phyloP scores from a whole-genome alignment of 2,329 filamentous ascomycete species.

The Trichoderma arundinaceum region DNA sequence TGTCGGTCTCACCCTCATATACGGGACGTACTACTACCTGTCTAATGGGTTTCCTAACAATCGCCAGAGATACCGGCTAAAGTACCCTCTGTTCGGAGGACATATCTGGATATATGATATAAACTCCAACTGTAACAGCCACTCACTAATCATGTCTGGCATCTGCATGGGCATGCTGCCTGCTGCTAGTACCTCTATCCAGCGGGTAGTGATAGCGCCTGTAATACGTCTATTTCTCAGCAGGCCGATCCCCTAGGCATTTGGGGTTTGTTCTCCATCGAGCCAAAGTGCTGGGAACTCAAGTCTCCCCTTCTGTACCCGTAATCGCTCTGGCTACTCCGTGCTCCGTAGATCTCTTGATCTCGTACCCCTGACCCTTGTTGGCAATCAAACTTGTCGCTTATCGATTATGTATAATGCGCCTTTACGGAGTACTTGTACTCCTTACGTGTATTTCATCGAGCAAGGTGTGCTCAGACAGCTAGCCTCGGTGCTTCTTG shows the following conservation, averaged over 20 bases:
- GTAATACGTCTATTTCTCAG: background rate
- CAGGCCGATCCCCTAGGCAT: background rate
- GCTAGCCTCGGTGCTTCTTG: background rate
- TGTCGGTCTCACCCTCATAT: background rate
- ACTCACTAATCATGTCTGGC: too few relatives aligned
- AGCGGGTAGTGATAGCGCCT: too few relatives aligned
- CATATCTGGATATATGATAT: too few relatives aligned
- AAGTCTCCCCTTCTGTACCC: constrained; percentile 14
- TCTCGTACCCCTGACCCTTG: constrained; percentile 29
- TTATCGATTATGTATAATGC: constrained; percentile 30
- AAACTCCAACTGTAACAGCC: too few relatives aligned
- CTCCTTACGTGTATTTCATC: constrained; percentile 13
- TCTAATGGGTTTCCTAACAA: too few relatives aligned
- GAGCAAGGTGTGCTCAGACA: constrained; percentile 21
- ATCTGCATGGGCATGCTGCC: too few relatives aligned
- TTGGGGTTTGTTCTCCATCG: constrained; percentile 19
- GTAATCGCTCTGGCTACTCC: constrained; percentile 10
- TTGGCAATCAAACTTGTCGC: constrained; percentile 30
- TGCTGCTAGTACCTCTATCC: too few relatives aligned
- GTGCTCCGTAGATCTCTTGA: constrained; percentile 26
- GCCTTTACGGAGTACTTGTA: background rate
- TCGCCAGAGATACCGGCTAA: too few relatives aligned
- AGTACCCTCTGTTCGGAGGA: too few relatives aligned
- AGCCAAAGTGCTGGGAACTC: constrained; percentile 12
- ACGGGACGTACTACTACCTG: too few relatives aligned